Base-by-base conservation (phyloP, 139 green algal genomes). In the Microglena sp. region DNA sequence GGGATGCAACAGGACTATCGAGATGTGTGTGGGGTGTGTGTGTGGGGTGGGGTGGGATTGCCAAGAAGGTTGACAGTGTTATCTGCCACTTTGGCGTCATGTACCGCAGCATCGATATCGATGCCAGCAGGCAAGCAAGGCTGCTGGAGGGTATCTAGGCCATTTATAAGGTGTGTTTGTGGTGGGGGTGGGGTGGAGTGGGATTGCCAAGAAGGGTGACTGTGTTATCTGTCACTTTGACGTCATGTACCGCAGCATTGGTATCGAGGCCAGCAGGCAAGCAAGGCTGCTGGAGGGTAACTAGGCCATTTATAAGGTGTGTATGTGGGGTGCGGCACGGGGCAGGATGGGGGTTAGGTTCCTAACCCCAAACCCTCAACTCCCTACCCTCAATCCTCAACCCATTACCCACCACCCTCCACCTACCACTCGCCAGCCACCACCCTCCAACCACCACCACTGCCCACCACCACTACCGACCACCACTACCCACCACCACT, bases 261-360 rank as follows among this genome's bases (percentile, higher is more conserved):
- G 90, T 53, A 91, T 93, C 4, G 87, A 92, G 27, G 96, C 90
- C 11, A 88, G 69, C 45, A 73, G 90, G 26, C 75, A 77, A 31
- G 86, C 91, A 0, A 78, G 92, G 2, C 76, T 90, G 22, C 76
- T 97, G 22, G 90, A 90, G 0, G 92, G 86, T 63, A 97, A 97
- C 77, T 66, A 90, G 2, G 89, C 83, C 8, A 79, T 97, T 34
- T 76, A 91, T 7, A 88, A 97, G 86, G 88, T 93, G 55, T 3
- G 71, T 35, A n/a, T n/a, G n/a, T n/a, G n/a, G n/a, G n/a, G n/a
- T n/a, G n/a, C n/a, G n/a, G n/a, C n/a, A n/a, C n/a, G n/a, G n/a
- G n/a, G n/a, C n/a, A n/a, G n/a, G n/a, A n/a, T n/a, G n/a, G n/a
- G n/a, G n/a, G n/a, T n/a, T n/a, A n/a, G n/a, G n/a, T n/a, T n/a